A percentile compares a stretch with the other conserved stretches of the same genome.
Evolutionary conservation across 2,329 filamentous ascomycete species (phyloP).

Genomic region (Podosphaera fusca): DNA sequence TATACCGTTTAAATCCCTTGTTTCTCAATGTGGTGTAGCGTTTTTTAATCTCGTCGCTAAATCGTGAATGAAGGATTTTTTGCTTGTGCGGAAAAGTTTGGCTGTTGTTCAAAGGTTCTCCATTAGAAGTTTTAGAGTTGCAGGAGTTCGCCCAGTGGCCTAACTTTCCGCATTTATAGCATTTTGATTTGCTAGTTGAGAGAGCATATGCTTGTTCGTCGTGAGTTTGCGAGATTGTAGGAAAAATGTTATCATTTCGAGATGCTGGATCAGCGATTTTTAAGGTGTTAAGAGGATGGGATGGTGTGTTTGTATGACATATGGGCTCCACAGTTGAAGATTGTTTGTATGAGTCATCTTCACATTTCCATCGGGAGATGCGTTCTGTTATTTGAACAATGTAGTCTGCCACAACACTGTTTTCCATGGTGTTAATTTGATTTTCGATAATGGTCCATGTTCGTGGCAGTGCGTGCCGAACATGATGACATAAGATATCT

Average conservation of each 20-base stretch:
- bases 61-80: neutral
- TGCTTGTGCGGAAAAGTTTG: neutral
- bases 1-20: no score
- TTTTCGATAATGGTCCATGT: neutral
- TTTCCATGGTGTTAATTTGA: neutral
- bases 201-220: neutral
- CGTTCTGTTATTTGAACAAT: neutral
- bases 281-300: neutral
- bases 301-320: neutral
- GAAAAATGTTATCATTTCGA: neutral
- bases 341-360: neutral
- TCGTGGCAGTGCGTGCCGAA: neutral
- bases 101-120: neutral
- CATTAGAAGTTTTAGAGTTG: neutral
- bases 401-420: neutral
- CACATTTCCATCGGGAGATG: neutral
- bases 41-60: no score
- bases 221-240: neutral
- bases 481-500: neutral
- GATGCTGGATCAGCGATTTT: neutral
- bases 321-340: neutral
- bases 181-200: neutral
- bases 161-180: neutral
- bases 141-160: neutral
- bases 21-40: no score